These are phyloP conservation scores for Umbilicus rupestris DNA, from an alignment of 164 flowering plant species.

Conservation along the genomic window DNA sequence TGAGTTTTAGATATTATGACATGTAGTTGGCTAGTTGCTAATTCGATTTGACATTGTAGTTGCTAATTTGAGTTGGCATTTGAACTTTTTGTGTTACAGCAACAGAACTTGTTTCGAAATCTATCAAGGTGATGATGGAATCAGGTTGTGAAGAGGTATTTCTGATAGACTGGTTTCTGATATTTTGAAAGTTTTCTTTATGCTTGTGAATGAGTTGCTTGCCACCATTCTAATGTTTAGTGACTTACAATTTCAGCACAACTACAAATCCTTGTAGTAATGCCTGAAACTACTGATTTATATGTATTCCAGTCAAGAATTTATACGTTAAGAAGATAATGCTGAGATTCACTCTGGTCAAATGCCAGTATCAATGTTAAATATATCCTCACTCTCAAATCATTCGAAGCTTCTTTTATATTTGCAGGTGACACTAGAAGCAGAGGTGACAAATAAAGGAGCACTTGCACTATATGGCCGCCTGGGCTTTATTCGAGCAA, in stretches of 20 bases:
- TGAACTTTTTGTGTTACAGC: neutral
- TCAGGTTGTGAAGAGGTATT: conserved; percentile 97
- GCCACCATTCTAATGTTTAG: no score
- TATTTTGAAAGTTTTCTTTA: neutral
- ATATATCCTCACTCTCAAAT: neutral
- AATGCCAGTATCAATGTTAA: no score
- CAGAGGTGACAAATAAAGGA: conserved; percentile 96
- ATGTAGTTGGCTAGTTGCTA: neutral
- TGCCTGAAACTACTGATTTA: neutral
- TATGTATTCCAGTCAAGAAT: neutral
- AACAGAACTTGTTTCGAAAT: conserved; percentile 23
- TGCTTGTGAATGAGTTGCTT: no score
- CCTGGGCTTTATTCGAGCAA: conserved; percentile 94
- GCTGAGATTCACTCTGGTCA: no score
- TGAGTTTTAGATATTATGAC: neutral
- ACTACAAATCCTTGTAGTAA: no score
- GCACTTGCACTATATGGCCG: conserved; percentile 95
- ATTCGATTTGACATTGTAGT: neutral
- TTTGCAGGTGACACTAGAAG: conserved; percentile 84
- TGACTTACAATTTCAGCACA: neutral
- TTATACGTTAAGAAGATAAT: no score
- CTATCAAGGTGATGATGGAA: conserved; percentile 87
- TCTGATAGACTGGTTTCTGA: neutral
- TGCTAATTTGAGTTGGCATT: neutral
- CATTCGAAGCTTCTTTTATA: neutral